Evolutionary conservation across 768 basidiomycete species (phyloP), one percentile per base, ranked within the genome.

Genomic region (Tylopilus sp.): DNA sequence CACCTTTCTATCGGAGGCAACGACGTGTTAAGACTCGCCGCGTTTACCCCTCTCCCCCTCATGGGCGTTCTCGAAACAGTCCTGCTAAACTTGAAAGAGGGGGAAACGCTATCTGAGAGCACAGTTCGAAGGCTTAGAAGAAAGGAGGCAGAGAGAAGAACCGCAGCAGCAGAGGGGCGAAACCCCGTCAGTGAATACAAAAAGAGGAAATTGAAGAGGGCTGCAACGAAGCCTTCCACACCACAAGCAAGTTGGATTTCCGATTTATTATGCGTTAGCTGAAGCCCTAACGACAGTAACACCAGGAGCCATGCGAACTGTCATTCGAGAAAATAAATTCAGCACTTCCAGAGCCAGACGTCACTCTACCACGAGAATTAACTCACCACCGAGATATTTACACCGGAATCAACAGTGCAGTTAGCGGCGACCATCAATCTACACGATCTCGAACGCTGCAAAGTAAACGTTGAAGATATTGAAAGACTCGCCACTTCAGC

Each of bases 61-160:
- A 48, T 46, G 10, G 50, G 60, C 22, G 21, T 47, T 30, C 63
- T 67, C 40, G 63, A 66, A 38, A 50, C 38, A 8, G 61, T 60
- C 29, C 42, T 55, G 36, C 53, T 66, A 14, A 57, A 52, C 48
- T 55, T 68, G 50, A 63, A 58, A 43, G 65, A 66, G 36, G 66
- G 63, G 22, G 48, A 63, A 13, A 25, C 8, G 3, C 41, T 66
- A 26, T 67, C 66, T 1, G 63, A 65, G 41, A 67, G 65, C 41
- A 67, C 65, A 4, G 13, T 56, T 7, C 60, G 65, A 43, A 53
- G 65, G 42, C 33, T 66, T 2, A 63, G 66, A 44, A 60, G 65
- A 30, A 67, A 50, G 25, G 65, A 56, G 6, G 56, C 53, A 9
- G 66, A 66, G 40, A 48, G 37, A 13, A 57, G 54, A 43, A 58